Evolutionary conservation across 1,139 yeast genomes (phyloP), one percentile per base, ranked within the genome.

Genomic region (Taphrina pruni): DNA sequence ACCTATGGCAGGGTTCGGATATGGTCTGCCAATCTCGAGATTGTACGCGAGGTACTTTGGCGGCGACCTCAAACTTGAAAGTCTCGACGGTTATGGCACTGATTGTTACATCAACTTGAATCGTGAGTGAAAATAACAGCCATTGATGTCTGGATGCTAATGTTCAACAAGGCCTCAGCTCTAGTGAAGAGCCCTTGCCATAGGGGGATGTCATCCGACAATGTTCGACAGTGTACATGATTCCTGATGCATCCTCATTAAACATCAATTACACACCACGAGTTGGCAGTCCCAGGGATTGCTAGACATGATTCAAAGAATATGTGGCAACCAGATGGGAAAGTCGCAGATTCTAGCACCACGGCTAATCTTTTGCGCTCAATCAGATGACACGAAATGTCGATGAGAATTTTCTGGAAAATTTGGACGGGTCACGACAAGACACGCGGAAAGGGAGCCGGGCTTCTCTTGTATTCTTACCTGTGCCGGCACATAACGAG

Each of bases 1-100:
- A 0, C 97, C 97, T 69, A 88, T 91, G 90, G 97, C 97, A 21
- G 97, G 97, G 0, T 89, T 89, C 75, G 97, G 97, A 46, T 93
- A 91, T 76, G 97, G 97, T 0, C 82, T 91, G 74, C 97, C 97
- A 1, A 88, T 92, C 70, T 88, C 94, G 61, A 80, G 97, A 72
- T 82, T 92, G 54, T 92, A 92, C 74, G 93, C 97, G 0, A 87
- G 94, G 73, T 92, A 91, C 77, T 91, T 92, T 77, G 96, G 97
- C 4, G 97, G 97, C 3, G 97, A 92, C 75, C 83, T 91, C 78
- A 89, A 88, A 76, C 82, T 92, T 75, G 91, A 90, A 71, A 87
- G 92, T 48, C 90, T 92, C 96, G 97, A 91, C 79, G 97, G 97
- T 8, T 92, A 91, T 75, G 97, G 97, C 38, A 64, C 67, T 35